Conservation (phyloP, 2,329 filamentous ascomycete genomes). For the Lecanicillium sp. region DNA sequence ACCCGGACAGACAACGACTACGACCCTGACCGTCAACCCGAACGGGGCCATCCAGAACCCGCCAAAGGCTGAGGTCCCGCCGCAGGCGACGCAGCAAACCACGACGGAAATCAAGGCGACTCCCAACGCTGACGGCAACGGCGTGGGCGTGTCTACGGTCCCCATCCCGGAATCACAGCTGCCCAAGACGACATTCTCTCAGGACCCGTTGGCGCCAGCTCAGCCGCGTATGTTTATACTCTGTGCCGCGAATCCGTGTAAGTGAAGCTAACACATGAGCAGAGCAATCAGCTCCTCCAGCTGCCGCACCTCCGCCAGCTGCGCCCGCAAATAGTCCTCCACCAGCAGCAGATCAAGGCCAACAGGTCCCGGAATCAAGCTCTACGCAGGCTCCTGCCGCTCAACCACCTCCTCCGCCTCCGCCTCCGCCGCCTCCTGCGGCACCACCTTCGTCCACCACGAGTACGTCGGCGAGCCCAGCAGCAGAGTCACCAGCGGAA, state of each 20-base stretch:
- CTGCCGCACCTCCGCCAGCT: background rate
- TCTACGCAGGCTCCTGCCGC: background rate
- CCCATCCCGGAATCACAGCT: constrained; percentile 17
- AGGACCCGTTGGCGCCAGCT: background rate
- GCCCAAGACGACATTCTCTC: constrained; percentile 20
- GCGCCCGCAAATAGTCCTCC: background rate
- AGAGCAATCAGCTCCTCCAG: constrained; percentile 11
- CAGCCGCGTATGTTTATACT: background rate
- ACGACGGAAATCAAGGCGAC: constrained; percentile 2
- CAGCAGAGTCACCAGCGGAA: constrained; percentile 5
- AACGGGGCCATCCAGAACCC: background rate
- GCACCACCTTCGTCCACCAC: background rate
- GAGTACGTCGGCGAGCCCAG: constrained; percentile 1
- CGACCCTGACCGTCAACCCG: constrained; percentile 5
- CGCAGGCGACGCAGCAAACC: background rate
- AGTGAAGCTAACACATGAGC: no score
- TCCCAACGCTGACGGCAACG: constrained; percentile 15
- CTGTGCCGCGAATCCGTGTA: no score
- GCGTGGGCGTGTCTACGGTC: constrained; percentile 22
- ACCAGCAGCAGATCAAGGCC: no score
- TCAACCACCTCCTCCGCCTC: constrained; percentile 5
- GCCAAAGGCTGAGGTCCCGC: background rate
- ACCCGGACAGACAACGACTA: no score
- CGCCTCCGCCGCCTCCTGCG: constrained; percentile 8
- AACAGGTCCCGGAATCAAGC: background rate